Conservation (phyloP, 2,329 filamentous ascomycete genomes). For the Colletotrichum sp. region DNA sequence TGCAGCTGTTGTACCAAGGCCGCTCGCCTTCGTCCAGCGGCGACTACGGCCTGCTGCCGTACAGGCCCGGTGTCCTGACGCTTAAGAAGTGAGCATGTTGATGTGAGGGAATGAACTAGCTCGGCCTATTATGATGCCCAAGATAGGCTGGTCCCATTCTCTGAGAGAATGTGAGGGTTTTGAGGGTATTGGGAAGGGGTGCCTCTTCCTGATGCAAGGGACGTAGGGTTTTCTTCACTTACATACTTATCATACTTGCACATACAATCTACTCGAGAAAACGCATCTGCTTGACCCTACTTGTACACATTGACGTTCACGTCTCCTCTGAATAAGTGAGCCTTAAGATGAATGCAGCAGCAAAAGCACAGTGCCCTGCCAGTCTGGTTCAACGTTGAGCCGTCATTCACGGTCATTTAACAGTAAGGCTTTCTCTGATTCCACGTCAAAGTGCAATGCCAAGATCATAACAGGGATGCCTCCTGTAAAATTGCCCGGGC, state of each 20-base stretch:
- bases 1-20: slow-evolving; percentile 71
- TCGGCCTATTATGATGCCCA: accelerated
- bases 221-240: background rate
- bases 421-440: background rate
- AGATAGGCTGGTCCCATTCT: background rate
- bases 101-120: background rate
- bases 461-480: background rate
- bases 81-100: background rate
- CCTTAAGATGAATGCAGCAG: accelerated
- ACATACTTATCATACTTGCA: background rate
- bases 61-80: slow-evolving; percentile 61
- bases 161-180: background rate
- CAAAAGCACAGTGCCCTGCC: background rate
- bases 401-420: accelerated
- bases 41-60: slow-evolving; percentile 59
- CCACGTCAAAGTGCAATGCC: background rate
- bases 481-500: background rate
- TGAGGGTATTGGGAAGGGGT: background rate
- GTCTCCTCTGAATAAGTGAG: accelerated
- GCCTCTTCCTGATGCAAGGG: background rate
- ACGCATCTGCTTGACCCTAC: accelerated
- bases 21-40: slow-evolving; percentile 43
- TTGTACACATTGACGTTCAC: background rate
- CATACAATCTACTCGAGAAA: background rate
- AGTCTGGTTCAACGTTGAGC: background rate